Percentiles rank a stretch among this genome's conserved stretches.
phyloP scores from a whole-genome alignment of 2,329 filamentous ascomycete genomes.

The Pseudocercospora vitis region DNA sequence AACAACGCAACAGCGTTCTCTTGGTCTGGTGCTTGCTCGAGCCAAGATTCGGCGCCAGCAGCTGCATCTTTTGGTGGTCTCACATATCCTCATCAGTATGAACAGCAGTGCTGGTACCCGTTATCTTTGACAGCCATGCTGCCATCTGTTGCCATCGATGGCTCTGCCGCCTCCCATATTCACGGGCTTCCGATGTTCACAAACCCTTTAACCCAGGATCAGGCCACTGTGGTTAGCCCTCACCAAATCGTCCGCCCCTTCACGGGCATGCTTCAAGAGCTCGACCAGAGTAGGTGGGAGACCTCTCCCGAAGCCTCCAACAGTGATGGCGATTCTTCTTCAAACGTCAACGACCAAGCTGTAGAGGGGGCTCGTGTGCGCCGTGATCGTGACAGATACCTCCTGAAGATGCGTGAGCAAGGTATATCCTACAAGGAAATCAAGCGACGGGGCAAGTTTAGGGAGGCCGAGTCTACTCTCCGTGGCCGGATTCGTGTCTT shows the following conservation, averaged over 20 bases:
- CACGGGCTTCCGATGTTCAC: not conserved
- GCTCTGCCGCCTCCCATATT: not conserved
- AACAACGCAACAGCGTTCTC: not conserved
- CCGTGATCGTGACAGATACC: conserved; percentile 33
- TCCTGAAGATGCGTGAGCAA: conserved; percentile 55
- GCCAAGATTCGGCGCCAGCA: not conserved
- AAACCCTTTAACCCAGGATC: too few relatives aligned
- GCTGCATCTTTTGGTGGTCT: conserved; percentile 1
- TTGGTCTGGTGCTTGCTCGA: not conserved
- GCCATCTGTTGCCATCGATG: not conserved
- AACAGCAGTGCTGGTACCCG: not conserved
- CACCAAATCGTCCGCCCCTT: not conserved
- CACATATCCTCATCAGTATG: not conserved
- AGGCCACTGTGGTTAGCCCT: not conserved
- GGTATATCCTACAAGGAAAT: conserved; percentile 69
- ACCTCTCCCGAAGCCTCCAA: conserved; percentile 8
- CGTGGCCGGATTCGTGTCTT: conserved; percentile 66
- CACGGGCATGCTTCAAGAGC: conserved; percentile 4
- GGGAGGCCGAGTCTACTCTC: conserved; percentile 70
- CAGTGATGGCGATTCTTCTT: conserved; percentile 10
- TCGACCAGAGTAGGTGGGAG: conserved; percentile 4
- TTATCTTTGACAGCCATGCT: not conserved
- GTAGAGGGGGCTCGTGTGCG: conserved; percentile 23
- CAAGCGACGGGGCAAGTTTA: conserved; percentile 54
- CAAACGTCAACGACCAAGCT: conserved; percentile 21